Evolutionary conservation across 2,329 filamentous ascomycete species (phyloP), one percentile per base, ranked within the genome.

Genomic region (Fusarium nelsonii): DNA sequence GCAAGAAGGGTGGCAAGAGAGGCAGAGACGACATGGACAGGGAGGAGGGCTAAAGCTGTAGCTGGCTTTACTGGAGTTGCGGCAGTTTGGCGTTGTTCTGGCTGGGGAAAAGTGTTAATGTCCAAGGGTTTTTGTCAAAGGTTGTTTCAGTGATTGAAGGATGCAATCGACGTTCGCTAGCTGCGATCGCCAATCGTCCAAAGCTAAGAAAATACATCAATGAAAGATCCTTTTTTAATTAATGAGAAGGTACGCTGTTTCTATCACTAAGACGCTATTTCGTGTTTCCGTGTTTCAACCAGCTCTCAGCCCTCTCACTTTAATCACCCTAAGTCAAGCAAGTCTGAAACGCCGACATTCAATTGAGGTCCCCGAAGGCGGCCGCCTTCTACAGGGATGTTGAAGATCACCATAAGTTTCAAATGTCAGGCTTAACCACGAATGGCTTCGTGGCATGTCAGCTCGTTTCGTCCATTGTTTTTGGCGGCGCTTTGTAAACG

Each of bases 11-110:
- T 44, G 83, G 82, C 33, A 83, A 82, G 70, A 81, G 74, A 41
- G 70, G 73, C 41, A 70, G 82, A 34, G 87, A 89, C 68, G 84
- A 90, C 50, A 94, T 94, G 92, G 92, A 95, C 79, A 83, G 84
- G 39, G 92, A 93, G 72, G 92, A 94, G 78, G 88, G 90, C 67
- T 92, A 79, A 76, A 34, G 28, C 23, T 49, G n/a, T 23, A 49
- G 32, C 52, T 49, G 32, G n/a, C 54, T 65, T 15, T 49, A 44
- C 45, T 48, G 60, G 54, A 33, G 50, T 59, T 65, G 48, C 32
- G 51, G 48, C 40, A 41, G 52, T 65, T 55, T 15, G 68, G 68
- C 68, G 68, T 70, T 70, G 55, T 50, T 58, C 18, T 28, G 58
- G 52, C 30, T 33, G 50, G 45, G 60, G 44, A 66, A 65, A 64